Evolutionary conservation across 2,329 filamentous ascomycete species (phyloP).

Genomic region (Arthrobotrys pseudoclavata): DNA sequence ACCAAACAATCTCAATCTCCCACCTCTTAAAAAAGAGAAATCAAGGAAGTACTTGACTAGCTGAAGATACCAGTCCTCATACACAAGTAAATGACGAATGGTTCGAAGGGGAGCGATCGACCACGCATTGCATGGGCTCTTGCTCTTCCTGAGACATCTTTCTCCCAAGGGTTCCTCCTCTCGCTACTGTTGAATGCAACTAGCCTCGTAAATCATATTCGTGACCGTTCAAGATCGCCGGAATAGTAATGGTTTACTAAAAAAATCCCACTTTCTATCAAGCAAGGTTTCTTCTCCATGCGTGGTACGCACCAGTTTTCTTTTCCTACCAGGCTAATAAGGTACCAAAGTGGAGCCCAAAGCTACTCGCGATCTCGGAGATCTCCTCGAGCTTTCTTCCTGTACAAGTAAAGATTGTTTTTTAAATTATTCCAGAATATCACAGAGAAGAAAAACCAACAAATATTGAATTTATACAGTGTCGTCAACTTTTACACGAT

Average conservation of each 20-base stretch:
- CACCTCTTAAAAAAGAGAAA: not conserved
- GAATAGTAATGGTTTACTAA: constrained; percentile 31
- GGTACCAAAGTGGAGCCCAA: constrained; percentile 22
- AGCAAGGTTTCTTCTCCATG: constrained; percentile 13
- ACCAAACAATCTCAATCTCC: constrained; percentile 7
- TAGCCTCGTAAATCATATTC: constrained; percentile 2
- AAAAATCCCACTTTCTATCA: constrained; percentile 8
- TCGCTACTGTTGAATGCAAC: constrained; percentile 7
- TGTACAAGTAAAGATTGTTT: not conserved
- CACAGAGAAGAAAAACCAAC: not conserved
- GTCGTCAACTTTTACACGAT: constrained; percentile 16
- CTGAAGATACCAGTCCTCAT: not conserved
- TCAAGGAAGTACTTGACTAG: not conserved
- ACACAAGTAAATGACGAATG: not conserved
- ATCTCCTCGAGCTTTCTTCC: constrained; percentile 1
- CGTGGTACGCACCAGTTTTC: constrained; percentile 7
- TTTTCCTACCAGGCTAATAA: constrained; percentile 4
- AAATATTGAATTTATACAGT: constrained; percentile 13
- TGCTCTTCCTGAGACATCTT: constrained; percentile 23
- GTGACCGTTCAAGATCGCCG: constrained; percentile 22
- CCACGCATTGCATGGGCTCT: constrained; percentile 34
- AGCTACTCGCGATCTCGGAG: constrained; percentile 7
- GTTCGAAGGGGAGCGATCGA: constrained; percentile 36
- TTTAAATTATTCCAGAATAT: not conserved
- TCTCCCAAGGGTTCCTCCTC: constrained; percentile 6